Conservation (phyloP, 2,329 filamentous ascomycete species). For the Alternaria postmessia region DNA sequence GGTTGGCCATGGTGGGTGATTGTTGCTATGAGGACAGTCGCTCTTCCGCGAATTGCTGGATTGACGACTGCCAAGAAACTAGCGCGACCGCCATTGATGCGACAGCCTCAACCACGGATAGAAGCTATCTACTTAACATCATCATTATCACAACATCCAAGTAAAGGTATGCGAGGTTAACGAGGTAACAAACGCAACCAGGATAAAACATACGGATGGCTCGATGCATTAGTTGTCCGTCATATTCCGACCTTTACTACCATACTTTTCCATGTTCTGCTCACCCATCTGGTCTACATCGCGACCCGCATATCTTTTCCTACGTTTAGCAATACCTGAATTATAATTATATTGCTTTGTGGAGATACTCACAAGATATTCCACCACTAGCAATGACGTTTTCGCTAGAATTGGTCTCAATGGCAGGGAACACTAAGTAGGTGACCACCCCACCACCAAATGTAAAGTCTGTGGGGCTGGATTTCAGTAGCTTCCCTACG, state of each 20-base stretch:
- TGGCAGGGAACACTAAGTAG: neutral
- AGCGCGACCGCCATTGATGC: constrained; percentile 2
- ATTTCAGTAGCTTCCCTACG: neutral
- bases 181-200: neutral
- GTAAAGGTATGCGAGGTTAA: neutral
- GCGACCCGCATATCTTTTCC: neutral
- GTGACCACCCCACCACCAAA: neutral
- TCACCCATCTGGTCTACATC: neutral
- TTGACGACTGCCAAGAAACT: constrained; percentile 30
- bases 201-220: fast-evolving
- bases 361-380: neutral
- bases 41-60: constrained; percentile 17
- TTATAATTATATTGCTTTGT: neutral
- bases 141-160: neutral
- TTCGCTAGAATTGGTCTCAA: neutral
- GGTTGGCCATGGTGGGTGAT: constrained; percentile 33
- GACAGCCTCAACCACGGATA: neutral
- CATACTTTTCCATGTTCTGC: neutral
- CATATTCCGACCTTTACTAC: neutral
- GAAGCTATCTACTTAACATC: neutral
- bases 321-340: neutral
- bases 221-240: neutral
- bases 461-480: neutral
- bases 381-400: neutral
- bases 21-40: neutral